Percentiles rank a stretch among this genome's conserved stretches.
These are phyloP conservation scores for Picea glauca DNA, from an alignment of 75 land plant genomes.

Conservation along the genomic window DNA sequence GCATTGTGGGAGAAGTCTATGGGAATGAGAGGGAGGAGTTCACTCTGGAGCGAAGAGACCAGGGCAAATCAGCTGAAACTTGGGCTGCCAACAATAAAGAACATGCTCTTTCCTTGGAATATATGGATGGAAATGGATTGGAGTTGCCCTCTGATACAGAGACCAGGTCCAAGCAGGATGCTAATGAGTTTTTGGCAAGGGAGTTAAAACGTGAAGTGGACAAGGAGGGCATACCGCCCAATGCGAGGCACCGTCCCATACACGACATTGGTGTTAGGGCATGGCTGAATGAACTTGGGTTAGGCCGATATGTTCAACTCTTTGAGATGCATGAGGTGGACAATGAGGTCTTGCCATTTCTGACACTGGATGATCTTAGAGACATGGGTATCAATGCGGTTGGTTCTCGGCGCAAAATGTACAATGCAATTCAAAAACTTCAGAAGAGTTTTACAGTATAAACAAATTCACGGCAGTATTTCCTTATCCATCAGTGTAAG, in stretches of 20 bases:
- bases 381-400: slow-evolving; percentile 95
- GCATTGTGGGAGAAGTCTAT: background rate
- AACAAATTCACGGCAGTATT: slow-evolving; percentile 10
- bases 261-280: slow-evolving; percentile 41
- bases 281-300: slow-evolving; percentile 76
- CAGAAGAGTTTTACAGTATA: slow-evolving; percentile 12
- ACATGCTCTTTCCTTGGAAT: slow-evolving; percentile 9
- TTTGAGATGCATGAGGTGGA: slow-evolving; percentile 94
- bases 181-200: background rate
- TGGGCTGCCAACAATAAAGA: slow-evolving; percentile 1
- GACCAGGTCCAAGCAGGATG: slow-evolving; percentile 14
- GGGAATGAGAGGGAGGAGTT: slow-evolving; percentile 9
- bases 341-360: slow-evolving; percentile 72
- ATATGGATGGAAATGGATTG: slow-evolving; percentile 15
- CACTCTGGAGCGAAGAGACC: slow-evolving; percentile 1
- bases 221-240: slow-evolving; percentile 2
- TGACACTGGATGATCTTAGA: slow-evolving; percentile 84
- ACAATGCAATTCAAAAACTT: slow-evolving; percentile 64
- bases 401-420: slow-evolving; percentile 90
- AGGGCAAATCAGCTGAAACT: slow-evolving; percentile 10
- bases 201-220: background rate
- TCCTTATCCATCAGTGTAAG: slow-evolving; percentile 15
- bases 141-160: slow-evolving; percentile 11
- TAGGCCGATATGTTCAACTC: slow-evolving; percentile 66
- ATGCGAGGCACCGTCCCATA: background rate